These are phyloP conservation scores for Hanseniaspora clermontiae DNA, from an alignment of 805 yeast species.

Conservation along the genomic window DNA sequence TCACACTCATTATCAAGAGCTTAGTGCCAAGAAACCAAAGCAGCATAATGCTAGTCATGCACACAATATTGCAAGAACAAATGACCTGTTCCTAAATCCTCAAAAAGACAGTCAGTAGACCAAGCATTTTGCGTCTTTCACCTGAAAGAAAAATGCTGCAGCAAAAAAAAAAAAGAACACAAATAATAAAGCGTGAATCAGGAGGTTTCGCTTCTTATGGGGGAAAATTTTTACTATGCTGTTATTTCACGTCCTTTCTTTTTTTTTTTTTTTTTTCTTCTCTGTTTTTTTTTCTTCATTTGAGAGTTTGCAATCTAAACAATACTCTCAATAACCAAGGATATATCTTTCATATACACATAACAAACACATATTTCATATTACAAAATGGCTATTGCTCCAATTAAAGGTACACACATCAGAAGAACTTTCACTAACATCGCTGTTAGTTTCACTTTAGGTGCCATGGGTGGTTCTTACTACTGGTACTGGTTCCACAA, in stretches of 20 bases:
- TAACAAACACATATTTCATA: neutral
- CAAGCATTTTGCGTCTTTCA: no score
- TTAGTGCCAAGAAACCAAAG: no score
- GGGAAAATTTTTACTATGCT: neutral
- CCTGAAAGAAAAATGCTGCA: no score
- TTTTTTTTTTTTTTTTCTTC: neutral
- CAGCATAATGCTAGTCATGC: no score
- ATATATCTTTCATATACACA: neutral
- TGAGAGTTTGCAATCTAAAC: neutral
- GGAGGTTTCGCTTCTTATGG: neutral
- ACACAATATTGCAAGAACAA: no score
- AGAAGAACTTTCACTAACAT: constrained; percentile 73
- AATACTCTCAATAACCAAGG: neutral
- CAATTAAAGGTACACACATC: constrained; percentile 72
- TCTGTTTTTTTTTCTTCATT: neutral
- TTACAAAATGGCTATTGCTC: constrained; percentile 60
- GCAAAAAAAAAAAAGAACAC: neutral
- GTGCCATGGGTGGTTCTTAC: constrained; percentile 50
- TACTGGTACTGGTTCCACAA: constrained; percentile 87
- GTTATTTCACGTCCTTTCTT: neutral
- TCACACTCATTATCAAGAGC: no score
- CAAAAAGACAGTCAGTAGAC: no score
- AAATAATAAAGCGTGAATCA: constrained; percentile 14
- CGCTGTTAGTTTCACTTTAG: constrained; percentile 51
- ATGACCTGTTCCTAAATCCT: no score